Percentiles rank a stretch among this genome's conserved stretches.
Evolutionary conservation across 192 early-diverging fungal species (phyloP).

Genomic region (Coemansia sp.): DNA sequence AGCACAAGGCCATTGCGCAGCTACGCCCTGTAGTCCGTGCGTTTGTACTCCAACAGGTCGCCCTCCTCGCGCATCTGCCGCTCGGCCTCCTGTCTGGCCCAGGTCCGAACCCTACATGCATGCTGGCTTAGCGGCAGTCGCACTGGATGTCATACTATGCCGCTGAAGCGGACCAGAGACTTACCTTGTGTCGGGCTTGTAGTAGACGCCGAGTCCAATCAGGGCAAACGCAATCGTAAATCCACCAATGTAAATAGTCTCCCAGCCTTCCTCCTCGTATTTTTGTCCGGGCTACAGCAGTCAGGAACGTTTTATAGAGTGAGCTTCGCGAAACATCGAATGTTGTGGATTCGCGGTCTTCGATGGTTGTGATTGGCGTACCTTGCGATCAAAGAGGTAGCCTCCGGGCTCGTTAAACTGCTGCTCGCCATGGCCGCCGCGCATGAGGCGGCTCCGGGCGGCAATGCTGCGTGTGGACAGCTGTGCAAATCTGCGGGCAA

Average conservation of each 20-base stretch:
- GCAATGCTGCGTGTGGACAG: conserved; percentile 19
- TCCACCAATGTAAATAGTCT: conserved; percentile 60
- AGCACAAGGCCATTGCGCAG: no score
- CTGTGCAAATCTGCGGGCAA: conserved; percentile 18
- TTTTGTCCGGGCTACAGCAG: conserved; percentile 57
- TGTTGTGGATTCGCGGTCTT: no score
- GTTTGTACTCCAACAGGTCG: conserved; percentile 59
- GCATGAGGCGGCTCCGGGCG: conserved; percentile 42
- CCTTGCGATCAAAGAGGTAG: conserved; percentile 75
- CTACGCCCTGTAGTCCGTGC: conserved; percentile 40
- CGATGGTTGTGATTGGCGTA: no score
- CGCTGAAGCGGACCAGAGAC: not conserved
- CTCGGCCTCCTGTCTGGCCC: conserved; percentile 73
- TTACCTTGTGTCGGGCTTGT: conserved; percentile 78
- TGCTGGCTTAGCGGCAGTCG: not conserved
- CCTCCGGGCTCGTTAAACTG: conserved; percentile 69
- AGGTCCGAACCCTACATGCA: conserved; percentile 58
- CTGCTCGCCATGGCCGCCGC: conserved; percentile 57
- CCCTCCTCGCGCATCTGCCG: conserved; percentile 68
- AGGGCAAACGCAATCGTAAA: conserved; percentile 58
- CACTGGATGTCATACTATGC: not conserved
- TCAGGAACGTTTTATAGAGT: conserved; percentile 3
- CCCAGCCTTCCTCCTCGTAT: conserved; percentile 73
- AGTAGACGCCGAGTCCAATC: conserved; percentile 55
- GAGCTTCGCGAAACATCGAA: no score